Percentiles rank a stretch among this genome's conserved stretches.
phyloP scores from a whole-genome alignment of 1,284 basidiomycete genomes.

The Boletus sp. region DNA sequence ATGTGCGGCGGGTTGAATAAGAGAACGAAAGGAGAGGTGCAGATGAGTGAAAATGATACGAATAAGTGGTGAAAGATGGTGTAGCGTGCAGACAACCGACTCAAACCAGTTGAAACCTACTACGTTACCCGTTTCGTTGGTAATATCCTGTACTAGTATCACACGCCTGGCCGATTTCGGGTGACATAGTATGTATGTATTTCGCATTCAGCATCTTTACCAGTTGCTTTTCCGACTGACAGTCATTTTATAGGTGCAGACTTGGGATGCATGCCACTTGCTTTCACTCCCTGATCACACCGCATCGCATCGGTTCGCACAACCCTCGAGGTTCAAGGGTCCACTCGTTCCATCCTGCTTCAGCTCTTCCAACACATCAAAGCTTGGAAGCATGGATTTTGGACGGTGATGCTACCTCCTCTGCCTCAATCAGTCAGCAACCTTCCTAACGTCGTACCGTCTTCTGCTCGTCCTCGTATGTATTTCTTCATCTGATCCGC shows the following conservation, averaged over 20 bases:
- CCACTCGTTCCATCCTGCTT: no score
- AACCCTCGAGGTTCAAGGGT: no score
- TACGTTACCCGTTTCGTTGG: constrained; percentile 6
- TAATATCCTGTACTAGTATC: constrained; percentile 6
- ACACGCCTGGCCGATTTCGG: constrained; percentile 10
- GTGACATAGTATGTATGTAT: no score
- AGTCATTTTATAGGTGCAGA: not conserved
- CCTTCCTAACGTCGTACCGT: no score
- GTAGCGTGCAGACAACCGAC: constrained; percentile 1
- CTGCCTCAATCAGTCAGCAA: not conserved
- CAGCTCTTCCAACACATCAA: no score
- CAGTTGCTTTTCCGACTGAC: not conserved
- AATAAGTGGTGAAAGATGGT: constrained; percentile 3
- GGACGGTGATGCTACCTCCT: no score
- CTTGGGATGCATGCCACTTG: not conserved
- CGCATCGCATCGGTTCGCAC: not conserved
- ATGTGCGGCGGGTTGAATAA: constrained; percentile 3
- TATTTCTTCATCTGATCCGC: constrained; percentile 20
- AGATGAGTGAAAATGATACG: constrained; percentile 7
- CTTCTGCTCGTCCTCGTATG: constrained; percentile 8
- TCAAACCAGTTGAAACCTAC: constrained; percentile 7
- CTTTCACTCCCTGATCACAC: not conserved
- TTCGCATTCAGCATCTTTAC: not conserved
- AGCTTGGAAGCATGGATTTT: no score
- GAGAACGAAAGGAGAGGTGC: constrained; percentile 1